Base-by-base conservation (phyloP, 345 rosid species). In the Arabidopsis arenosa region DNA sequence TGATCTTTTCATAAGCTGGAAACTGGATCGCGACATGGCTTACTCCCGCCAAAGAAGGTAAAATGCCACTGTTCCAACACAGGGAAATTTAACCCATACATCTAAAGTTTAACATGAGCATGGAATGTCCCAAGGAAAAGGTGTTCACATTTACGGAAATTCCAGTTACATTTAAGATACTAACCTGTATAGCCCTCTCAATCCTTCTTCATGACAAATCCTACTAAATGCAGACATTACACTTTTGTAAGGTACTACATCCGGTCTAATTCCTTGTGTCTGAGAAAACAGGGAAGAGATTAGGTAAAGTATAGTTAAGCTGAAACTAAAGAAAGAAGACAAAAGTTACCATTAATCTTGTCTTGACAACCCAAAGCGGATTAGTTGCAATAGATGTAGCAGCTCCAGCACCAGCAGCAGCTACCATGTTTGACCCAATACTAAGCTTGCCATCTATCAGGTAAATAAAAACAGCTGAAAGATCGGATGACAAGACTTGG, bases 331-430 rank as follows among this genome's bases (percentile, higher is more conserved):
- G 62, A 60, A 52, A 43, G 44, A 66, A 43, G 55, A 35, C 15
- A 51, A 57, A 35, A 84, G 89, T 77, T 69, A 92, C 99, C 86
- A 92, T 96, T 68, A 92, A 89, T 73, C 99, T 87, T 73, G 97
- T 95, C 86, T 95, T 92, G 74, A 95, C 99, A 83, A 92, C 99
- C 99, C 99, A 95, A 67, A 95, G 82, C 47, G 99, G 99, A 79
- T 92, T 95, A 32, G 99, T 95, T 53, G 84, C 80, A 68, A 88
- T 79, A 68, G 97, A 82, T 32, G 99, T 95, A 67, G 97, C 89
- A 77, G 89, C 96, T 72, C 99, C 99, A 58, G 99, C 98, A 15
- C 96, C 89, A 23, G 94, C 96, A 72, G 99, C 99, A 68, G 96
- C 98, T 74, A 93, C 59, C 89, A 95, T 83, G 77, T 92, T 89